Conservation (phyloP, 2,329 filamentous ascomycete genomes). For the Xylariaceae sp. region DNA sequence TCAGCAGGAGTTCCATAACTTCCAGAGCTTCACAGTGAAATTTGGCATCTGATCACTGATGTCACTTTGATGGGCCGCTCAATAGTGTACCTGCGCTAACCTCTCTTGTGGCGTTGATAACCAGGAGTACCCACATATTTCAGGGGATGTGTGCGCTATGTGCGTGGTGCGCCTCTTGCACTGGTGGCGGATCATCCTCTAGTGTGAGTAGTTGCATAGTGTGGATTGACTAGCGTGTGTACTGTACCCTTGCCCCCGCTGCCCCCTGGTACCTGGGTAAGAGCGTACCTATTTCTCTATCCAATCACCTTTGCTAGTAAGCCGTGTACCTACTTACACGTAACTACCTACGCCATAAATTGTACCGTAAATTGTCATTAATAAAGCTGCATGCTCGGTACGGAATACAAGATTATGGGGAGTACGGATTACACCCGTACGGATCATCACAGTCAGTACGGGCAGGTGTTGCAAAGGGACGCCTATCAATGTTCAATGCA, state of each 20-base stretch:
- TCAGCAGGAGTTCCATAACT: neutral
- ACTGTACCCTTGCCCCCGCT: neutral
- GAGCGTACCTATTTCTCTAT: neutral
- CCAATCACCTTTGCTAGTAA: neutral
- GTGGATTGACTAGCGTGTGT: neutral
- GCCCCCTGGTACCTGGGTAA: neutral
- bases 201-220: neutral
- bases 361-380: neutral
- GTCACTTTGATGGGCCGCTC: neutral
- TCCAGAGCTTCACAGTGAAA: neutral
- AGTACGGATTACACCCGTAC: neutral
- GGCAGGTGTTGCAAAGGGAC: neutral
- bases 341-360: neutral
- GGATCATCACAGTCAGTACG: neutral
- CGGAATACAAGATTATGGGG: neutral
- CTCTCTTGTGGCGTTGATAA: neutral
- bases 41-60: neutral
- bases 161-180: neutral
- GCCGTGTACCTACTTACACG: neutral
- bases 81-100: neutral
- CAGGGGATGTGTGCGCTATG: slow-evolving; percentile 9
- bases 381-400: neutral
- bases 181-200: neutral
- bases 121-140: slow-evolving; percentile 4
- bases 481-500: neutral